Evolutionary conservation across 2,329 filamentous ascomycete genomes (phyloP).

Genomic region (Fusarium goolgardi): DNA sequence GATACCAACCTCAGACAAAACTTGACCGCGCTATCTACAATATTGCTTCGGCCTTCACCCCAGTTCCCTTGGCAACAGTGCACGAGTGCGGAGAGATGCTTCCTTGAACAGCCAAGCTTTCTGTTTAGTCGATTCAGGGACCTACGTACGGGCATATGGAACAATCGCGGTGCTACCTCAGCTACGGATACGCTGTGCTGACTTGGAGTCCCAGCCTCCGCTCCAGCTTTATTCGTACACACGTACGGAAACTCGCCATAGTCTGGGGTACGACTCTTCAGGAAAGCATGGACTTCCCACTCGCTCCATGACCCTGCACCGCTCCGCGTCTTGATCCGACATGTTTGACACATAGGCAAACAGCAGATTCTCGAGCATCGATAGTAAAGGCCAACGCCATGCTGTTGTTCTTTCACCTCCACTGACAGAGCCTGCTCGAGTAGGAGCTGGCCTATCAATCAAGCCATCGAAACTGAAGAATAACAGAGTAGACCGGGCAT

Average conservation of each 20-base stretch:
- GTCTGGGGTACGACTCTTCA: conserved; percentile 36
- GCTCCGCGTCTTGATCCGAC: conserved; percentile 5
- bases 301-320: conserved; percentile 9
- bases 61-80: conserved; percentile 35
- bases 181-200: conserved; percentile 8
- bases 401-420: conserved; percentile 5
- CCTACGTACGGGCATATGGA: conserved; percentile 8
- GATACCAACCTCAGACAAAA: background rate
- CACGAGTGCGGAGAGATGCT: conserved; percentile 33
- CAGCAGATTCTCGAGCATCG: background rate
- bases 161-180: conserved; percentile 11
- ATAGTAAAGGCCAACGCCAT: conserved; percentile 1
- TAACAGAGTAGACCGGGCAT: conserved; percentile 14
- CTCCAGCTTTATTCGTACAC: conserved; percentile 18
- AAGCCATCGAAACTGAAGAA: conserved; percentile 31
- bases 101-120: conserved; percentile 15
- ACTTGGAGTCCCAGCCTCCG: conserved; percentile 17
- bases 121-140: conserved; percentile 21
- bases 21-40: conserved; percentile 15
- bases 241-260: conserved; percentile 15
- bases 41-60: conserved; percentile 20
- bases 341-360: background rate
- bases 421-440: conserved; percentile 22
- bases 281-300: conserved; percentile 18
- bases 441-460: conserved; percentile 24